Evolutionary conservation across 352 stramenopile species (phyloP).

Genomic region (Globisporangium mamillatum): DNA sequence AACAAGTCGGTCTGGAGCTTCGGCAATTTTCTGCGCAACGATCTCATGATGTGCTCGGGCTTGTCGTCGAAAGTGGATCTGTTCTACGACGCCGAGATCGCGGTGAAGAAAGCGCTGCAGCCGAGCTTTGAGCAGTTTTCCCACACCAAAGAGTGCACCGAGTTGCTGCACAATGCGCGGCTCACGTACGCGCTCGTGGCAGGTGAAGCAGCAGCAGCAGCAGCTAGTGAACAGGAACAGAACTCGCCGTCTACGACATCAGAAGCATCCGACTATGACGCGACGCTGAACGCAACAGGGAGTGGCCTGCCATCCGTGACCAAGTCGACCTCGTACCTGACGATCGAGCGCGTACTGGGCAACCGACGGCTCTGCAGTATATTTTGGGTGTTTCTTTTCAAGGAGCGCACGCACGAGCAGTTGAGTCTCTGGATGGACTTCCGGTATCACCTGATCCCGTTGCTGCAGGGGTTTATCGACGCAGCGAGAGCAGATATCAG

Average conservation of each 20-base stretch:
- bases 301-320: conserved; percentile 16
- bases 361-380: conserved; percentile 82
- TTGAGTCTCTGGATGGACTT: conserved; percentile 86
- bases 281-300: not conserved
- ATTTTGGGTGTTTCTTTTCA: conserved; percentile 87
- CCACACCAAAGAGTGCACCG: conserved; percentile 47
- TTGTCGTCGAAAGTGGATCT: conserved; percentile 73
- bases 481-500: conserved; percentile 34
- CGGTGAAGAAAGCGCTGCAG: conserved; percentile 66
- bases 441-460: conserved; percentile 60
- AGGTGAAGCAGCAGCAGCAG: conserved; percentile 13
- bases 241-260: conserved; percentile 19
- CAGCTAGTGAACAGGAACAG: not conserved
- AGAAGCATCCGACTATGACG: conserved; percentile 16
- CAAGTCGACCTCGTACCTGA: conserved; percentile 51
- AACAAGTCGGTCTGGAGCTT: conserved; percentile 84
- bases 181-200: conserved; percentile 48
- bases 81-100: conserved; percentile 72
- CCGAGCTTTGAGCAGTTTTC: conserved; percentile 69
- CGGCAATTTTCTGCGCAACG: conserved; percentile 65
- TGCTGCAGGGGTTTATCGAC: conserved; percentile 56
- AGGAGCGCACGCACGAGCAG: conserved; percentile 77
- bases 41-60: conserved; percentile 73
- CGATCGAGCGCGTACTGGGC: conserved; percentile 63
- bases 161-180: conserved; percentile 51